Evolutionary conservation across 2,329 filamentous ascomycete species (phyloP), one percentile per base, ranked within the genome.

Genomic region (Pseudogymnoascus sp.): DNA sequence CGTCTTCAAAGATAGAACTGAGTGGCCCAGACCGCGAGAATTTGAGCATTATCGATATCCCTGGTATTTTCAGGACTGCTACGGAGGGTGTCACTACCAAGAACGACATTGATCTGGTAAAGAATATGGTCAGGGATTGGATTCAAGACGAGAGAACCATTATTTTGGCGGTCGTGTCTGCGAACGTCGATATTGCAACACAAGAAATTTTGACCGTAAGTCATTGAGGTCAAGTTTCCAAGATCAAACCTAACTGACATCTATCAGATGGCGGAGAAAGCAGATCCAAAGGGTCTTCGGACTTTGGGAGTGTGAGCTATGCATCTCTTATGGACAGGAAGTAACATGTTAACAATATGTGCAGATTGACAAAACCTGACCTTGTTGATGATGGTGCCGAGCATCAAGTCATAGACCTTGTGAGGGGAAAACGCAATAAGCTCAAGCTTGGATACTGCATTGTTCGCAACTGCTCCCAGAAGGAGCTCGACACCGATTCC

Each of bases 11-110:
- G n/a, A 62, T 70, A 26, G 68, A 70, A 62, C 16, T 69, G 2
- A 41, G 28, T 5, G 68, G 68, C 19, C 66, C 82, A 0, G 69
- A 76, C 2, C 74, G 76, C 16, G 78, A 78, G 0, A 78, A 84
- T 22, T 73, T 87, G 31, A 86, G 83, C 0, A 75, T 87, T 33
- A 82, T 87, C 6, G 83, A 87, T 68, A 74, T 86, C 1, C 84
- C 84, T 0, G 84, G 84, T 1, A 72, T 87, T 3, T 82, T 85
- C 61, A 75, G 79, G n/a, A 76, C 60, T 4, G 64, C 66, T 5
- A 67, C 65, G 14, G 61, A 67, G 10, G 67, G 67, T 10, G 41
- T 66, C 10, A 66, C 66, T 22, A 70, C 77, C 0, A 72, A 72
- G 3, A 69, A 70, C 1, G 82, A 82, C 56, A 77, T 78, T 1